Conservation (phyloP, 2,329 filamentous ascomycete genomes). For the Septoria linicola region DNA sequence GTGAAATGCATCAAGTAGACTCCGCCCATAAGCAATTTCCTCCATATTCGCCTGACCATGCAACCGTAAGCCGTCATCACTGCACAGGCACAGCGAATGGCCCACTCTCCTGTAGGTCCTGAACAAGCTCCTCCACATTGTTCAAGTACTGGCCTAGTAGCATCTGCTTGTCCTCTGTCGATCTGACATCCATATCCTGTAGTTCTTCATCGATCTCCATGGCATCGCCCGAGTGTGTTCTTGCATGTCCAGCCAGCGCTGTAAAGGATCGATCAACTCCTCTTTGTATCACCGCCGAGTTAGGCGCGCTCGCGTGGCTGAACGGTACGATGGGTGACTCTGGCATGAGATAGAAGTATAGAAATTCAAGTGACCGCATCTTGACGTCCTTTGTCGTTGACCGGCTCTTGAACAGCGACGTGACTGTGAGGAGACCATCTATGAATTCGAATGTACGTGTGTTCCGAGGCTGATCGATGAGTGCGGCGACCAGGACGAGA, state of each 20-base stretch:
- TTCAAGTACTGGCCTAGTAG: constrained; percentile 74
- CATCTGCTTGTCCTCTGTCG: constrained; percentile 77
- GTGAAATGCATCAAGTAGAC: not conserved
- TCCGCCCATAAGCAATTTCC: not conserved
- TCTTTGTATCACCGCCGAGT: constrained; percentile 31
- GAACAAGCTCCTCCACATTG: constrained; percentile 81
- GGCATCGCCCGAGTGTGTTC: constrained; percentile 38
- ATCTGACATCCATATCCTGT: constrained; percentile 51
- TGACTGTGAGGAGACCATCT: constrained; percentile 87
- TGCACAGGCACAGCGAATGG: constrained; percentile 52
- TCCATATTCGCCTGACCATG: not conserved
- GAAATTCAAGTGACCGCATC: constrained; percentile 91
- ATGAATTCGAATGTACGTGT: constrained; percentile 88
- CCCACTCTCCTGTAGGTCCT: constrained; percentile 72
- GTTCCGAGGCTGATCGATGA: constrained; percentile 82
- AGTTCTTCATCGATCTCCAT: constrained; percentile 38
- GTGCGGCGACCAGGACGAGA: constrained; percentile 82
- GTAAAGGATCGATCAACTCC: constrained; percentile 27
- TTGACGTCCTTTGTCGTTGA: constrained; percentile 85
- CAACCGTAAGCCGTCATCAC: not conserved
- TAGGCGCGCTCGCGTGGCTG: constrained; percentile 28
- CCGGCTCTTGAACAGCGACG: constrained; percentile 86
- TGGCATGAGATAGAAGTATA: constrained; percentile 98
- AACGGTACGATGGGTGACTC: constrained; percentile 57
- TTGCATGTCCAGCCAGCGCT: constrained; percentile 27